Evolutionary conservation across 257 asterid species (phyloP).

Genomic region (Prunella vulgaris): DNA sequence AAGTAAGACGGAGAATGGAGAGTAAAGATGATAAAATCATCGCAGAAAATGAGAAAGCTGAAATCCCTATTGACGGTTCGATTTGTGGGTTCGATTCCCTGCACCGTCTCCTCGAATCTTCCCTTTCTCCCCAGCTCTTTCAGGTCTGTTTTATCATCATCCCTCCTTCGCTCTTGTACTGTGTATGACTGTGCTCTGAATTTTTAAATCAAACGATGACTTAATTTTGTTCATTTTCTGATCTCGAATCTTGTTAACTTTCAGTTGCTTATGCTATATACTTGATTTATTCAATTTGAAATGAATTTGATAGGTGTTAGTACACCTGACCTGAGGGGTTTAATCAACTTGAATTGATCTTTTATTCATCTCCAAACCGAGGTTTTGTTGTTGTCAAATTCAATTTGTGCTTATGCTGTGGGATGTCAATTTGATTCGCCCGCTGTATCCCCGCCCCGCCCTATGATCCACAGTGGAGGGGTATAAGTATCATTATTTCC

Average conservation of each 20-base stretch:
- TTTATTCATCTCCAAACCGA: too few relatives aligned
- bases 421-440: too few relatives aligned
- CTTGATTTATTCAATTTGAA: constrained; percentile 1
- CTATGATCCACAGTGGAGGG: too few relatives aligned
- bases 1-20: constrained; percentile 39
- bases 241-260: background rate
- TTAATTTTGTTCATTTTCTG: background rate
- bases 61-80: constrained; percentile 49
- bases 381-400: background rate
- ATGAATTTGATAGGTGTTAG: background rate
- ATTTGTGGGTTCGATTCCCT: constrained; percentile 83
- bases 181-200: background rate
- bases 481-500: too few relatives aligned
- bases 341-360: too few relatives aligned
- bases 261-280: background rate
- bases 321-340: background rate
- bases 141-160: constrained; percentile 41
- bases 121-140: constrained; percentile 64
- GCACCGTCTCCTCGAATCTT: constrained; percentile 69
- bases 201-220: background rate
- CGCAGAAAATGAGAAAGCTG: constrained; percentile 33
- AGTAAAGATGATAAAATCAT: constrained; percentile 26
- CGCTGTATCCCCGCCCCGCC: too few relatives aligned
- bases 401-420: background rate
- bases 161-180: background rate